Conservation (phyloP, 495 filamentous ascomycete species). For the Talaromyces proteolyticus region DNA sequence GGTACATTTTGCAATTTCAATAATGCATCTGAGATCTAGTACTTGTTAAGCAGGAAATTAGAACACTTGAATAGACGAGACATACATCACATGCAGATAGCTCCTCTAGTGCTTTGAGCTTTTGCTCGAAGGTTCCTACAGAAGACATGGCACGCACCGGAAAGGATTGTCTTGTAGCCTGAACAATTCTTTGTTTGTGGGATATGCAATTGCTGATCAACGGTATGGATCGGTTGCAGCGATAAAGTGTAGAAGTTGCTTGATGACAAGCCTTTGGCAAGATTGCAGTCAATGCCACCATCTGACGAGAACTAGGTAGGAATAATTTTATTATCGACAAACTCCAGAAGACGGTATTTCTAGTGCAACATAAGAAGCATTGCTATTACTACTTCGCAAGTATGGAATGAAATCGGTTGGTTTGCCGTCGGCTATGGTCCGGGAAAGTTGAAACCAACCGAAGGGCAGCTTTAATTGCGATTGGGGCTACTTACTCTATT, state of each 20-base stretch:
- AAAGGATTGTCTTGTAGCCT: neutral
- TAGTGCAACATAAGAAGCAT: too few species aligned
- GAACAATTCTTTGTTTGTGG: neutral
- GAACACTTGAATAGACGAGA: neutral
- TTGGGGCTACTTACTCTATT: neutral
- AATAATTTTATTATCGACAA: neutral
- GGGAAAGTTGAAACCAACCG: neutral
- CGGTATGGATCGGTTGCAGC: neutral
- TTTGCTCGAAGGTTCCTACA: slow-evolving; percentile 19
- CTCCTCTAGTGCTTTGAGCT: slow-evolving; percentile 28
- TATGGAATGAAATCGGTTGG: too few species aligned
- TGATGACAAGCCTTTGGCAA: neutral
- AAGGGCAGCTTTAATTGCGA: neutral
- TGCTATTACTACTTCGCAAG: too few species aligned
- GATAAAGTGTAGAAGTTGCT: neutral
- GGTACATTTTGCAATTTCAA: slow-evolving; percentile 50
- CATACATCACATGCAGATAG: slow-evolving; percentile 46
- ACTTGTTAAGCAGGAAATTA: neutral
- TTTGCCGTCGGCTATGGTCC: neutral
- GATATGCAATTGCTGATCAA: neutral
- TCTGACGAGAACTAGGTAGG: neutral
- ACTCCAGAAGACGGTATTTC: too few species aligned
- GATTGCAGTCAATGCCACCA: neutral
- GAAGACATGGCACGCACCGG: slow-evolving; percentile 17
- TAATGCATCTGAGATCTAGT: slow-evolving; percentile 56